These are phyloP conservation scores for Comarum palustre DNA, from an alignment of 306 rosid genomes.

Conservation along the genomic window DNA sequence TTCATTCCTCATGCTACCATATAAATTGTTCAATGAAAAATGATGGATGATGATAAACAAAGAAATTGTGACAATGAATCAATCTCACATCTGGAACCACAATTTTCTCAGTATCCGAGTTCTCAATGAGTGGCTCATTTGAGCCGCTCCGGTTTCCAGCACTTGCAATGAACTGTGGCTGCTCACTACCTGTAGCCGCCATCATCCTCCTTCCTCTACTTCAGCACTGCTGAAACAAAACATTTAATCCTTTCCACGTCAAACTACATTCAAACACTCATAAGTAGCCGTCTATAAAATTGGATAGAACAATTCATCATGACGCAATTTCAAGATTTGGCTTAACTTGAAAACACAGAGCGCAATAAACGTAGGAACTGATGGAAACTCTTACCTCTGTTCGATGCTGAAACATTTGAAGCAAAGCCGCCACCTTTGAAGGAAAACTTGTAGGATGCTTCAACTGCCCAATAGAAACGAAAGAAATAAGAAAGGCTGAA, in stretches of 20 bases:
- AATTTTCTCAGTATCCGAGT: slow-evolving; percentile 58
- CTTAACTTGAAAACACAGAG: neutral
- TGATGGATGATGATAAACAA: neutral
- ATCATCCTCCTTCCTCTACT: slow-evolving; percentile 37
- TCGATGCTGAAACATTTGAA: neutral
- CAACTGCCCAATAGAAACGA: neutral
- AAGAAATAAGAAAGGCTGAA: neutral
- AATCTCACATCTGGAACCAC: slow-evolving; percentile 91
- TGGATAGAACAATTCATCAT: neutral
- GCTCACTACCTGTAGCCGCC: slow-evolving; percentile 54
- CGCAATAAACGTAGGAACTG: neutral
- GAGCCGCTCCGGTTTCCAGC: slow-evolving; percentile 61
- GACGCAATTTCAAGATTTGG: neutral
- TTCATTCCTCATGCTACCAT: neutral
- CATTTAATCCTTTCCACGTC: slow-evolving; percentile 4
- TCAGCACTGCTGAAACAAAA: slow-evolving; percentile 11
- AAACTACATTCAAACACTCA: neutral
- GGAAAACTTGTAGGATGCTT: slow-evolving; percentile 4
- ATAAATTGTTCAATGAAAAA: neutral
- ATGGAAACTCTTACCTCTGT: neutral
- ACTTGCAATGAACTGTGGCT: slow-evolving; percentile 80
- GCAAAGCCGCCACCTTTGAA: slow-evolving; percentile 7
- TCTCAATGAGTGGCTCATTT: slow-evolving; percentile 69
- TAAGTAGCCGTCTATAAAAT: neutral
- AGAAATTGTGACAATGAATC: neutral